These are phyloP conservation scores for Russula sp. DNA, from an alignment of 768 basidiomycete genomes.

Conservation along the genomic window DNA sequence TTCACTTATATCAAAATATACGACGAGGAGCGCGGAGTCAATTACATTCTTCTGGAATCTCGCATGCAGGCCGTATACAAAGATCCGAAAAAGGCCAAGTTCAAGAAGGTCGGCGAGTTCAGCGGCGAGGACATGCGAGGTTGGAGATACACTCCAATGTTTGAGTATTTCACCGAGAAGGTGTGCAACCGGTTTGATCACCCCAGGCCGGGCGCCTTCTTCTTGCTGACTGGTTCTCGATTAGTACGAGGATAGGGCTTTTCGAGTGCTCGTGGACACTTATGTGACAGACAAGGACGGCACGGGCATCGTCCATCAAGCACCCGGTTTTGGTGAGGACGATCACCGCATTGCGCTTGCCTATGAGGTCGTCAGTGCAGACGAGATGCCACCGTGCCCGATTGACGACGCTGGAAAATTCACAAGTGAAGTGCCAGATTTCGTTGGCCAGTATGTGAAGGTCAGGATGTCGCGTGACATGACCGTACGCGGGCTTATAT, in stretches of 20 bases:
- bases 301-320: constrained; percentile 98
- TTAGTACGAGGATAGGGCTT: constrained; percentile 88
- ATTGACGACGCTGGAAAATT: constrained; percentile 87
- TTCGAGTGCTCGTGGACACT: constrained; percentile 81
- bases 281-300: constrained; percentile 93
- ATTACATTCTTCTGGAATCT: constrained; percentile 88
- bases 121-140: constrained; percentile 91
- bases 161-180: constrained; percentile 95
- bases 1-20: constrained; percentile 96
- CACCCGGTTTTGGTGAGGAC: constrained; percentile 97
- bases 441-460: constrained; percentile 86
- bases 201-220: not conserved
- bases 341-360: constrained; percentile 91
- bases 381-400: constrained; percentile 95
- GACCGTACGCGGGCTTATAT: not conserved
- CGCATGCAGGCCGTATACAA: constrained; percentile 88
- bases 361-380: constrained; percentile 73
- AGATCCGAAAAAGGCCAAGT: constrained; percentile 95
- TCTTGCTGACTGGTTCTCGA: not conserved
- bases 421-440: constrained; percentile 86
- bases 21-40: constrained; percentile 78
- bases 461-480: constrained; percentile 33
- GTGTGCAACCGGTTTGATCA: constrained; percentile 37
- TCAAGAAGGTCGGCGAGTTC: constrained; percentile 84
- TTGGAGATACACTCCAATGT: constrained; percentile 91